A percentile compares a stretch with the other conserved stretches of the same genome.
phyloP scores from a whole-genome alignment of 208 protist genomes.

The Hexamita inflata region DNA sequence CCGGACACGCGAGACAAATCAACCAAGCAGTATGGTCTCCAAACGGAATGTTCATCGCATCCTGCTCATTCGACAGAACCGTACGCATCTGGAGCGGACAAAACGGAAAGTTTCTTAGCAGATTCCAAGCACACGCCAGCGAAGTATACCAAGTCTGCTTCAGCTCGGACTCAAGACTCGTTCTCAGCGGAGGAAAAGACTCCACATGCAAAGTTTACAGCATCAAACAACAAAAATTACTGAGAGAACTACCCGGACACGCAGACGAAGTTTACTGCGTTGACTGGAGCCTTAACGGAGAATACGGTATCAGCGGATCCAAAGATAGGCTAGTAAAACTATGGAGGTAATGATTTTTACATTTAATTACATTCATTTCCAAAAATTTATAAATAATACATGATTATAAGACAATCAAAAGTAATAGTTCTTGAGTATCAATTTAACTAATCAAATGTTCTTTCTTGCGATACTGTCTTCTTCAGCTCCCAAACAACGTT shows the following conservation, averaged over 20 bases:
- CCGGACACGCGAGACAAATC: constrained; percentile 51
- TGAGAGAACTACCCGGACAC: constrained; percentile 83
- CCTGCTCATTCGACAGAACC: constrained; percentile 86
- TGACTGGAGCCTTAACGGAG: constrained; percentile 88
- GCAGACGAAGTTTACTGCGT: constrained; percentile 78
- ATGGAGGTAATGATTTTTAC: constrained; percentile 41
- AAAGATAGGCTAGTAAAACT: constrained; percentile 71
- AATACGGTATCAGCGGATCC: constrained; percentile 72
- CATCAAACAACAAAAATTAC: constrained; percentile 64
- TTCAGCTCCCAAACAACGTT: too few relatives aligned
- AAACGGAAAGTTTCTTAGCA: constrained; percentile 41
- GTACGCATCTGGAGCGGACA: constrained; percentile 69
- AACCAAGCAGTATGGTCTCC: constrained; percentile 85
- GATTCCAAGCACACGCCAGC: constrained; percentile 42
- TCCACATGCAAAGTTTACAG: constrained; percentile 85
- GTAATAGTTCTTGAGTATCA: too few relatives aligned
- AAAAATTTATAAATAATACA: too few relatives aligned
- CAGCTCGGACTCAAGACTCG: constrained; percentile 72
- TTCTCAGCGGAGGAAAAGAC: constrained; percentile 79
- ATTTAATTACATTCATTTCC: too few relatives aligned
- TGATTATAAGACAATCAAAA: too few relatives aligned
- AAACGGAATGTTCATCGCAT: constrained; percentile 80
- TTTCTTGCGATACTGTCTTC: too few relatives aligned
- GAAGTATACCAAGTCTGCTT: constrained; percentile 83
- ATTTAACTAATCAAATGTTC: too few relatives aligned